Percentiles rank a stretch among this genome's conserved stretches.
Conservation (phyloP, 2,329 filamentous ascomycete genomes). For the Colletotrichum sp. region DNA sequence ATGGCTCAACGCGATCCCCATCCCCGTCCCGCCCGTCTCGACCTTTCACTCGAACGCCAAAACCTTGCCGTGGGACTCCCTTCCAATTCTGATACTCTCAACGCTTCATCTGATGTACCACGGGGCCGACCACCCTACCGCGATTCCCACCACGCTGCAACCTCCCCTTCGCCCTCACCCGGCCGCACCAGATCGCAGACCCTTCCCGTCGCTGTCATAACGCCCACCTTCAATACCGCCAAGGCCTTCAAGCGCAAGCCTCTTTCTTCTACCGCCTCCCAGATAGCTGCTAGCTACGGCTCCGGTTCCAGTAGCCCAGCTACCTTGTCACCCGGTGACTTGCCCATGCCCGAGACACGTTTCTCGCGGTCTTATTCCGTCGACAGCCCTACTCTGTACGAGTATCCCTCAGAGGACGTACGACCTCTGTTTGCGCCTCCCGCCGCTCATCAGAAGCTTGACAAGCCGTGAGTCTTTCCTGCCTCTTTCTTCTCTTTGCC, state of each 20-base stretch:
- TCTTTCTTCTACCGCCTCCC: slow-evolving; percentile 59
- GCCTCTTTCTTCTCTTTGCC: neutral
- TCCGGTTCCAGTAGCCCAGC: slow-evolving; percentile 31
- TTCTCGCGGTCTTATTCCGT: slow-evolving; percentile 61
- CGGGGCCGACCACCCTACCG: slow-evolving; percentile 16
- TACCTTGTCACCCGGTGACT: slow-evolving; percentile 37
- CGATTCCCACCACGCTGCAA: slow-evolving; percentile 18
- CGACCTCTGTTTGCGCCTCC: slow-evolving; percentile 19
- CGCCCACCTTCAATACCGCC: slow-evolving; percentile 6
- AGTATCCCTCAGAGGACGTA: slow-evolving; percentile 46
- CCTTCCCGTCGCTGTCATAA: slow-evolving; percentile 11
- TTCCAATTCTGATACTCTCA: slow-evolving; percentile 20
- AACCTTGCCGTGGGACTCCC: slow-evolving; percentile 16
- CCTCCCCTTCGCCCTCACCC: slow-evolving; percentile 24
- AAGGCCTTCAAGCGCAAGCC: slow-evolving; percentile 63
- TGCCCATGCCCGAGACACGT: slow-evolving; percentile 55
- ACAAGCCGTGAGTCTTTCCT: slow-evolving; percentile 17
- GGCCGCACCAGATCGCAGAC: slow-evolving; percentile 23
- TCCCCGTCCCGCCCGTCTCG: slow-evolving; percentile 10
- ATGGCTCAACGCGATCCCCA: slow-evolving; percentile 20
- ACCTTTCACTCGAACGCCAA: slow-evolving; percentile 17
- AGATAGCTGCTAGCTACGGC: slow-evolving; percentile 54
- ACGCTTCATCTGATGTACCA: slow-evolving; percentile 22
- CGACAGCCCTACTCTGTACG: slow-evolving; percentile 68
- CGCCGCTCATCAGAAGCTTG: slow-evolving; percentile 14